Conservation (phyloP, 2,329 filamentous ascomycete genomes). For the Aspergillus sp. region DNA sequence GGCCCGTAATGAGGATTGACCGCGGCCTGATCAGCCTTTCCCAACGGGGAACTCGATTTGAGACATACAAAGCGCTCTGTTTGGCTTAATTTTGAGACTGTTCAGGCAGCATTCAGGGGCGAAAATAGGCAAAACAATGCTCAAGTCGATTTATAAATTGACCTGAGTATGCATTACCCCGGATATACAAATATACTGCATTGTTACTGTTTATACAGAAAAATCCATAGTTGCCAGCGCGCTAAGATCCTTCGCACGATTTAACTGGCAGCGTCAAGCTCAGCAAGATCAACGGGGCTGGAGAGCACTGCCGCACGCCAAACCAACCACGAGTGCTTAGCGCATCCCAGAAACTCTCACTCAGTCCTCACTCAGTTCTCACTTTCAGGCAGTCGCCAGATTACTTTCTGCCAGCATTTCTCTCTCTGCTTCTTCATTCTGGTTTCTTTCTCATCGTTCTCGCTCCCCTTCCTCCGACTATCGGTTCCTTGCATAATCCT, state of each 20-base stretch:
- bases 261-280: slow-evolving; percentile 4
- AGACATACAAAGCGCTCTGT: not conserved
- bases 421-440: not conserved
- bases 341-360: slow-evolving; percentile 11
- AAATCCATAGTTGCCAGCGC: not conserved
- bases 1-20: slow-evolving; percentile 13
- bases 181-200: slow-evolving; percentile 1
- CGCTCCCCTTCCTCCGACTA: not conserved
- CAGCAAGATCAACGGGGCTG: slow-evolving; percentile 13
- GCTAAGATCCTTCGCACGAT: slow-evolving; percentile 2
- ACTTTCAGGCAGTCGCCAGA: slow-evolving; percentile 11
- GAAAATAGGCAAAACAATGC: not conserved
- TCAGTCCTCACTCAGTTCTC: slow-evolving; percentile 1
- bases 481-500: slow-evolving; percentile 16
- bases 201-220: not conserved
- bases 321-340: slow-evolving; percentile 13
- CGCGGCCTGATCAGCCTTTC: not conserved
- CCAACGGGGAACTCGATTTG: not conserved
- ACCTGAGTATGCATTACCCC: not conserved
- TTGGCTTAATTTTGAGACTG: not conserved
- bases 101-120: not conserved
- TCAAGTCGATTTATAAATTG: not conserved
- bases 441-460: not conserved
- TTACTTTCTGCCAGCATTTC: not conserved
- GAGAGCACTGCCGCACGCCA: slow-evolving; percentile 16